Base-by-base conservation (phyloP, 164 flowering plant genomes). In the Aristolochia fimbriata region DNA sequence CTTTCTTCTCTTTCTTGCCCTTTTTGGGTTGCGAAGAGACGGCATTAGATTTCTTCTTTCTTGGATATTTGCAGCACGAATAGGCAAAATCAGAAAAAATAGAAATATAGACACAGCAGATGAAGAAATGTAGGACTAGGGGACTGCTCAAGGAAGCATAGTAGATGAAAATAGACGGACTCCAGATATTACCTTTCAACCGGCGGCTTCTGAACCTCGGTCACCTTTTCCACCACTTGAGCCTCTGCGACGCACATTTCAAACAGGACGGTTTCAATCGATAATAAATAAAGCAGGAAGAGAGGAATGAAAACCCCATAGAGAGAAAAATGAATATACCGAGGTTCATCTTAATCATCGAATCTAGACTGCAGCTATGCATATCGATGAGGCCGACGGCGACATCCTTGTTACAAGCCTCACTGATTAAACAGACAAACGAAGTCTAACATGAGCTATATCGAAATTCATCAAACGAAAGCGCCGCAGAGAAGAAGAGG, bases 361-460 rank as follows among this genome's bases (percentile, higher is more conserved):
- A 91, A 43, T 93, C 98, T 45, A 87, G 87, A 68, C 86, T 81
- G 59, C 97, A 93, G 58, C 67, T 76, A 64, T 93, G 98, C 78
- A 93, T 74, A 68, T 81, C 77, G 33, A 93, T 87, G 10, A 93
- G 80, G 14, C 81, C 97, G 31, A 86, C 91, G 0, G 97, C 78
- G 0, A 93, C 91, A 70, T 80, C 80, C 66, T 85, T 93, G 22
- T 78, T 80, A 66, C 98, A 89, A 56, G 80, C 87, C 5, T 83
- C 96, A 70, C 96, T 87, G 80, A 10, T 63, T 65, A 59, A 37
- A 24, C 31, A 56, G 19, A 23, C 20, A 31, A 23, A 31, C 22
- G n/a, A 25, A 41, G 12, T 0, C 15, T 14, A 14, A 15, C n/a
- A 41, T 22, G 13, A 43, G 20, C 50, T 48, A 43, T 0, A 9